These are phyloP conservation scores for Maudiozyma saulgeensis DNA, from an alignment of 805 yeast genomes.

Conservation along the genomic window DNA sequence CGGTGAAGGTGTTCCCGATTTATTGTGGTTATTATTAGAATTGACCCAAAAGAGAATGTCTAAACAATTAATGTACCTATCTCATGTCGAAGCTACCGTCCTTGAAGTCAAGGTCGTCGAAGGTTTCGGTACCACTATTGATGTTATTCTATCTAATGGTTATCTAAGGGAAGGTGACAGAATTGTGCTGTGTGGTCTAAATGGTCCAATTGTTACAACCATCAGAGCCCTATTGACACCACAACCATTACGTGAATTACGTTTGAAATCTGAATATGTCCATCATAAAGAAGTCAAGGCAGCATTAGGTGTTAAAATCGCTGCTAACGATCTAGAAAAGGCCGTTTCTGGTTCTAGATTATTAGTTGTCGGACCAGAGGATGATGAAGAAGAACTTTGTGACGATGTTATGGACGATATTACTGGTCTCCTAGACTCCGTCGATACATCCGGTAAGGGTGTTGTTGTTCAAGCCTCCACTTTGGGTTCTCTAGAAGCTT, in stretches of 20 bases:
- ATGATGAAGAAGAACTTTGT: slow-evolving; percentile 94
- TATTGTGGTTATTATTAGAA: slow-evolving; percentile 88
- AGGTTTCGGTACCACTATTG: slow-evolving; percentile 98
- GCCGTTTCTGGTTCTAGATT: slow-evolving; percentile 98
- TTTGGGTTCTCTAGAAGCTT: slow-evolving; percentile 94
- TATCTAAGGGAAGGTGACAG: slow-evolving; percentile 89
- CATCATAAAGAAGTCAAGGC: slow-evolving; percentile 98
- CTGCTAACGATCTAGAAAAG: slow-evolving; percentile 94
- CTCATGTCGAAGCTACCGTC: slow-evolving; percentile 85
- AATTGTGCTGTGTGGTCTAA: slow-evolving; percentile 91
- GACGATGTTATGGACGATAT: slow-evolving; percentile 98
- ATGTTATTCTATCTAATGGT: slow-evolving; percentile 97
- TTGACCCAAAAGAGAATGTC: slow-evolving; percentile 98
- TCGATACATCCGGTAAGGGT: slow-evolving; percentile 92
- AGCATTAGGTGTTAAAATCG: slow-evolving; percentile 96
- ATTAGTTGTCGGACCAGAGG: slow-evolving; percentile 91
- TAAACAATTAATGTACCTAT: slow-evolving; percentile 90
- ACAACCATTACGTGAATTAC: slow-evolving; percentile 91
- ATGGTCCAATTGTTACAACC: slow-evolving; percentile 95
- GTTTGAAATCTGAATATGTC: slow-evolving; percentile 91
- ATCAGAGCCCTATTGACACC: slow-evolving; percentile 95
- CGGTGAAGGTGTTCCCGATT: slow-evolving; percentile 99
- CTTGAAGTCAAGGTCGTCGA: slow-evolving; percentile 96
- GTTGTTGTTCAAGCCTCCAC: slow-evolving; percentile 98
- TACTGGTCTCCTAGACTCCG: slow-evolving; percentile 88